Evolutionary conservation across 208 protist species (phyloP).

Genomic region (Strigomonas galati): DNA sequence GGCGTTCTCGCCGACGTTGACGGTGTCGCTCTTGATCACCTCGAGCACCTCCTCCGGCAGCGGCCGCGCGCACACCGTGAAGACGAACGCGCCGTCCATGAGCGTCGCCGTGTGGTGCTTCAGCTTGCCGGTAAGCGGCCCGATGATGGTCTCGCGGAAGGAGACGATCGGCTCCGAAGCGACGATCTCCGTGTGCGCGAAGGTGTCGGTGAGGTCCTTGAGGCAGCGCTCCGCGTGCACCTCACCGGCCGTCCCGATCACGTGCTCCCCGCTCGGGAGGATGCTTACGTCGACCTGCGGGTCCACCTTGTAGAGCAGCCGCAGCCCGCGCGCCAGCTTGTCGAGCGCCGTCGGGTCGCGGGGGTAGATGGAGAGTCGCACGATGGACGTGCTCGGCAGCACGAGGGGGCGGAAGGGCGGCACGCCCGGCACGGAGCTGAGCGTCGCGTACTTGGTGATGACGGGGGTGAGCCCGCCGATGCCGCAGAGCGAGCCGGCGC

Average conservation of each 20-base stretch:
- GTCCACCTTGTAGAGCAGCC: slow-evolving; percentile 95
- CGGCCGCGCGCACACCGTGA: slow-evolving; percentile 68
- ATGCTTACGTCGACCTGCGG: slow-evolving; percentile 92
- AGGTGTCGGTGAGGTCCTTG: slow-evolving; percentile 91
- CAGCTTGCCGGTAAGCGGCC: slow-evolving; percentile 56
- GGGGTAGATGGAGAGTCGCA: slow-evolving; percentile 95
- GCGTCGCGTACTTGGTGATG: slow-evolving; percentile 95
- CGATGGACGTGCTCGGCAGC: slow-evolving; percentile 92
- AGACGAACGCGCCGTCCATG: slow-evolving; percentile 62
- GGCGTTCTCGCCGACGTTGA: slow-evolving; percentile 59
- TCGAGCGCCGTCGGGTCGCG: slow-evolving; percentile 73
- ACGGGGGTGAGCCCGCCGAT: slow-evolving; percentile 90
- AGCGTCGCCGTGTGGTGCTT: slow-evolving; percentile 60
- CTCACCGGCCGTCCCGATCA: slow-evolving; percentile 95
- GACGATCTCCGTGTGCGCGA: slow-evolving; percentile 79
- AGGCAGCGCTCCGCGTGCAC: slow-evolving; percentile 97
- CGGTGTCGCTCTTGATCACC: slow-evolving; percentile 65
- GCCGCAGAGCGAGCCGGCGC: slow-evolving; percentile 89
- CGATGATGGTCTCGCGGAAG: slow-evolving; percentile 82
- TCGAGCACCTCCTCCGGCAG: slow-evolving; percentile 72
- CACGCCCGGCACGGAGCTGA: slow-evolving; percentile 63
- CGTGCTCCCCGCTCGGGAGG: slow-evolving; percentile 95
- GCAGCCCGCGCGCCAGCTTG: slow-evolving; percentile 79
- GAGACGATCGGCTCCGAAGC: slow-evolving; percentile 87
- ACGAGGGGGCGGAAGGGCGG: slow-evolving; percentile 86